Evolutionary conservation across 164 flowering plant genomes (phyloP), one percentile per base, ranked within the genome.

Genomic region (Buxus sempervirens): DNA sequence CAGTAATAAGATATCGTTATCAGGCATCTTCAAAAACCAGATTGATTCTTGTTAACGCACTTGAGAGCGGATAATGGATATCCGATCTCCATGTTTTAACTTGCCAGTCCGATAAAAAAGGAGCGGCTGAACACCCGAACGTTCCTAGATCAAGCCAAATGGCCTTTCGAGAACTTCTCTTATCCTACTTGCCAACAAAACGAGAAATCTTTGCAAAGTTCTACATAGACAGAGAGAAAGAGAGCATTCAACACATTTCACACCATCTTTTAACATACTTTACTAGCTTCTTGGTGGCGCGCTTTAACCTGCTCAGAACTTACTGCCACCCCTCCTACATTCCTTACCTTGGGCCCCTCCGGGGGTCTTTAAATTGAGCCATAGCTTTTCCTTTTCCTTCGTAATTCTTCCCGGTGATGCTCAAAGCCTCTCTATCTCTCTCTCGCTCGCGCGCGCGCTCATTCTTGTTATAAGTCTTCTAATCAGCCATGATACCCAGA

Each of bases 191-290:
- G 62, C 51, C 21, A 15, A 26, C 59, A 22, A 56, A 15, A 26
- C 59, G 8, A 56, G 59, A 56, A 56, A 9, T 24, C 24, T 21
- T 22, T 24, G 24, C 64, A 27, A 22, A 12, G 27, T 42, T 23
- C 45, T 24, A 21, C n/a, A n/a, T n/a, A n/a, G n/a, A 32, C 7
- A 73, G 70, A 63, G 57, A 28, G 70, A 24, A 28, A 64, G 68
- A 70, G 71, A 66, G 79, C 78, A 77, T 77, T 76, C 53, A 80
- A 78, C 74, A 79, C 76, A 72, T 73, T 74, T 69, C 58, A 72
- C 68, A 82, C 61, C 77, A 26, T 74, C 64, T 72, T 76, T 71
- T 66, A 67, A 54, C 76, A 70, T 74, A 67, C 80, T 72, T 56
- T 72, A 58, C 71, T 3, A 32, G 3, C 7, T 32, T 32, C 38